phyloP scores from a whole-genome alignment of 345 rosid species.

The Salix dunnii region DNA sequence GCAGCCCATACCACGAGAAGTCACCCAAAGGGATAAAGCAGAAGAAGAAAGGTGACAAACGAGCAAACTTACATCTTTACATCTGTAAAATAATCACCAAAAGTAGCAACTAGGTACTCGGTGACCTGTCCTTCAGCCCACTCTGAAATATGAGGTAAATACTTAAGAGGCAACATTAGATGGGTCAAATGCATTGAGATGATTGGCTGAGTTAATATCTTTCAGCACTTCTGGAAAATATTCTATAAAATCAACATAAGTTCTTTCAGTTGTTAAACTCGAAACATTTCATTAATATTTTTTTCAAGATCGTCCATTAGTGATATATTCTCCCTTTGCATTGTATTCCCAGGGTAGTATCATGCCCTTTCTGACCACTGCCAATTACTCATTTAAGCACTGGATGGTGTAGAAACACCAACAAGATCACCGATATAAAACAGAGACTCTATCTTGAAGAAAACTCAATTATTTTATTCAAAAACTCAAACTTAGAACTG shows the following conservation, averaged over 20 bases:
- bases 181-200: background rate
- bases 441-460: no score
- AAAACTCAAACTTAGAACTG: background rate
- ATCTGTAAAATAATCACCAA: conserved; percentile 92
- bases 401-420: no score
- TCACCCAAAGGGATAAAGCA: background rate
- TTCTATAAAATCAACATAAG: background rate
- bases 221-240: background rate
- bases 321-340: background rate
- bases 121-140: conserved; percentile 97
- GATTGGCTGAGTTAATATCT: background rate
- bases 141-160: conserved; percentile 50
- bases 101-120: conserved; percentile 87
- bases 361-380: background rate
- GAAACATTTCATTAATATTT: no score
- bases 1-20: background rate
- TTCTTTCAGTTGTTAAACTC: background rate
- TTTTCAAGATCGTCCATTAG: background rate
- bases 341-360: background rate
- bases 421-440: no score
- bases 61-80: conserved; percentile 76
- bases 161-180: conserved; percentile 14
- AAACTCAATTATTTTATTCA: background rate
- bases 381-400: no score
- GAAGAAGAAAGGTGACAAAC: background rate